Percentiles rank a stretch among this genome's conserved stretches.
Conservation (phyloP, 2,329 filamentous ascomycete species). For the Bipolaris zeicola region DNA sequence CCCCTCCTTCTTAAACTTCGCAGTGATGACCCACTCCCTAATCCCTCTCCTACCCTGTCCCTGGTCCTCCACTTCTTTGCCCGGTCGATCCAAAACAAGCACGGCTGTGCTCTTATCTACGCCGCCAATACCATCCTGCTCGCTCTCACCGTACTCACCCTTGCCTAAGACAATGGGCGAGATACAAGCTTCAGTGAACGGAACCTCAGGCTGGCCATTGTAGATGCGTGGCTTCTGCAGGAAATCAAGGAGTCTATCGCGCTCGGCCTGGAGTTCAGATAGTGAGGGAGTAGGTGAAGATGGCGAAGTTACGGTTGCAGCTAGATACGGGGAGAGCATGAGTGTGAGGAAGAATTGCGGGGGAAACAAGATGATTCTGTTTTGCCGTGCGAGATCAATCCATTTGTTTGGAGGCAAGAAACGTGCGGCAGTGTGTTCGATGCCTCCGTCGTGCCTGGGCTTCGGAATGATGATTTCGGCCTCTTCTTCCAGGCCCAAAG, state of each 20-base stretch:
- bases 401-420: slow-evolving; percentile 75
- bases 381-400: slow-evolving; percentile 66
- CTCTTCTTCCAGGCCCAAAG: slow-evolving; percentile 31
- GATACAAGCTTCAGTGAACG: slow-evolving; percentile 54
- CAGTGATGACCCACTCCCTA: slow-evolving; percentile 61
- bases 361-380: slow-evolving; percentile 83
- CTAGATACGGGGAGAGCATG: slow-evolving; percentile 62
- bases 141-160: slow-evolving; percentile 43
- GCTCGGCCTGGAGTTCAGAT: slow-evolving; percentile 50
- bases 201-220: slow-evolving; percentile 39
- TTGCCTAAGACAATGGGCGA: slow-evolving; percentile 48
- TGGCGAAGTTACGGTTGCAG: slow-evolving; percentile 36
- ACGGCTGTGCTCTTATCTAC: slow-evolving; percentile 58
- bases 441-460: slow-evolving; percentile 72
- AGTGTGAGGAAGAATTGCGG: slow-evolving; percentile 80
- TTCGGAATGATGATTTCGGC: slow-evolving; percentile 67
- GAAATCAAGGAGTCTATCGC: slow-evolving; percentile 51
- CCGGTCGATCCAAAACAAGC: slow-evolving; percentile 60
- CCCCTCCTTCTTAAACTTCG: slow-evolving; percentile 62
- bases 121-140: slow-evolving; percentile 39
- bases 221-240: slow-evolving; percentile 57
- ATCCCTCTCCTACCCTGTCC: slow-evolving; percentile 57
- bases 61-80: slow-evolving; percentile 60
- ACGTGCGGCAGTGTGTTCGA: slow-evolving; percentile 74
- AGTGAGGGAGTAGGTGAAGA: slow-evolving; percentile 32